phyloP scores from a whole-genome alignment of 129 eudicot species.

The Flaveria ramosissima region DNA sequence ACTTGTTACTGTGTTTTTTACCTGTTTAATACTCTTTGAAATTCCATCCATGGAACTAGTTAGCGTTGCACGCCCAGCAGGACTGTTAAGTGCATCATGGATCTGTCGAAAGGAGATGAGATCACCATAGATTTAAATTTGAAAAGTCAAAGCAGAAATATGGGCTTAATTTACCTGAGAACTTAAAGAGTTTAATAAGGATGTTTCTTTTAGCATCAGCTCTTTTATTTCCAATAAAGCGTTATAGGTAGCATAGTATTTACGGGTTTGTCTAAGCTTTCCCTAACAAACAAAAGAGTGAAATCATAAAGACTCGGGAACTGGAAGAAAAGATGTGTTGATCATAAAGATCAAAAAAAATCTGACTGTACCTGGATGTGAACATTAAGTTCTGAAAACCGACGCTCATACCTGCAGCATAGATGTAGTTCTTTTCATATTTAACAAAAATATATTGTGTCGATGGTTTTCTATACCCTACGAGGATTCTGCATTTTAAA shows the following conservation, averaged over 20 bases:
- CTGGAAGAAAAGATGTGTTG: not conserved
- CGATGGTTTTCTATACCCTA: not conserved
- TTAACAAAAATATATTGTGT: slow-evolving; percentile 5
- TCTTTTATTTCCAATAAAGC: slow-evolving; percentile 82
- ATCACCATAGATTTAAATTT: slow-evolving; percentile 12
- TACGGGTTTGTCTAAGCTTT: slow-evolving; percentile 69
- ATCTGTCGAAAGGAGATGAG: slow-evolving; percentile 39
- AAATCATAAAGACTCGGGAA: not conserved
- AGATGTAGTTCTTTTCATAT: not conserved
- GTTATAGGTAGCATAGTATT: slow-evolving; percentile 69
- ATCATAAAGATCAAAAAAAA: slow-evolving; percentile 6
- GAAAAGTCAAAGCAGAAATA: not conserved
- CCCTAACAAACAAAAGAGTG: slow-evolving; percentile 39
- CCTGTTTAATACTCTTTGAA: slow-evolving; percentile 62
- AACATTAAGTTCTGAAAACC: slow-evolving; percentile 72
- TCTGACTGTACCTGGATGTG: slow-evolving; percentile 57
- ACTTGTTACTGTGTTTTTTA: slow-evolving; percentile 11
- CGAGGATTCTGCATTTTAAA: slow-evolving; percentile 2
- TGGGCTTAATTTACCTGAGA: slow-evolving; percentile 54
- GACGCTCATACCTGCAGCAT: slow-evolving; percentile 66
- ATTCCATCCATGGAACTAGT: slow-evolving; percentile 64
- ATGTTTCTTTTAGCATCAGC: slow-evolving; percentile 81
- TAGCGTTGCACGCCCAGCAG: slow-evolving; percentile 58
- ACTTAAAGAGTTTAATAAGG: slow-evolving; percentile 70
- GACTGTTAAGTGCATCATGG: slow-evolving; percentile 60